Conservation (phyloP, 2,329 filamentous ascomycete genomes). For the Septoria petroselini region DNA sequence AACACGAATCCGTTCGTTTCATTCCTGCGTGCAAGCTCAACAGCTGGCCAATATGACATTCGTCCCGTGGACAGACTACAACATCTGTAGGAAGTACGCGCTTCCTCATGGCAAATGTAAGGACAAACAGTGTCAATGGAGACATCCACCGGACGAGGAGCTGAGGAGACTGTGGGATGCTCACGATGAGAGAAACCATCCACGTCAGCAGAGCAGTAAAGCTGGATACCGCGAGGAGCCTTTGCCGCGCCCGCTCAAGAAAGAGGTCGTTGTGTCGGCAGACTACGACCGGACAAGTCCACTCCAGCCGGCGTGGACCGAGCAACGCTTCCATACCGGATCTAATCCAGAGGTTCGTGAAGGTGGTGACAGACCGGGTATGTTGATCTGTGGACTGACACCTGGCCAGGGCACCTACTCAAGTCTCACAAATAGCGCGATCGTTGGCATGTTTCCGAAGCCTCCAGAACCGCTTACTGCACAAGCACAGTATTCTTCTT, state of each 20-base stretch:
- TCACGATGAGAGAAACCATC: slow-evolving; percentile 2
- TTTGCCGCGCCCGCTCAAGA: not conserved
- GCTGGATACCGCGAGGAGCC: not conserved
- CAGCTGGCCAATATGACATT: slow-evolving; percentile 20
- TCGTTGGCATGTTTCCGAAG: no score
- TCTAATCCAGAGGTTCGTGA: no score
- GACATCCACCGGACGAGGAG: slow-evolving; percentile 23
- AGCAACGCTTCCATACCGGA: not conserved
- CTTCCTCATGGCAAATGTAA: slow-evolving; percentile 18
- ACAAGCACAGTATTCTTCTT: not conserved
- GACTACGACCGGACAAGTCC: not conserved
- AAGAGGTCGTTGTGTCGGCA: not conserved
- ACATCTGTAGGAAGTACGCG: slow-evolving; percentile 28
- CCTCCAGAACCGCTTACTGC: not conserved
- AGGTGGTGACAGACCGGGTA: no score
- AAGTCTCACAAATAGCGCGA: no score
- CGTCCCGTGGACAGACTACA: slow-evolving; percentile 25
- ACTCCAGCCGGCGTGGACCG: not conserved
- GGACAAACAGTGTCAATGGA: slow-evolving; percentile 17
- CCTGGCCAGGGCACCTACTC: no score
- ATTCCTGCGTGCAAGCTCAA: no score
- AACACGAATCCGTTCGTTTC: no score
- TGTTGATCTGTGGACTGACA: no score
- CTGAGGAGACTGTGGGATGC: slow-evolving; percentile 23
- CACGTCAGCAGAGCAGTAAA: no score